Base-by-base conservation (phyloP, 371 early-diverging fungal species). In the Circinella umbellata region DNA sequence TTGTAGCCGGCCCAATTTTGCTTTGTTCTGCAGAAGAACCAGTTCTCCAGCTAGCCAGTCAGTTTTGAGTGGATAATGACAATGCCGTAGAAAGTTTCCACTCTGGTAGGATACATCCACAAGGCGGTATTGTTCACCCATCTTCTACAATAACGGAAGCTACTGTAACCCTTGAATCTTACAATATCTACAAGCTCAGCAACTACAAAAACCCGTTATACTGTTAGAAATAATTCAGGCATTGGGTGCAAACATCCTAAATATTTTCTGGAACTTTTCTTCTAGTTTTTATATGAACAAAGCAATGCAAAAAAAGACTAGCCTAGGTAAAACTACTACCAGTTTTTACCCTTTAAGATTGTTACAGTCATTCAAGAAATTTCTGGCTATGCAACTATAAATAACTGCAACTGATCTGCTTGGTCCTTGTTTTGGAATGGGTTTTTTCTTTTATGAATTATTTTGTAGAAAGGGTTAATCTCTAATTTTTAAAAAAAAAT, bases 381-480 rank as follows among this genome's bases (percentile, higher is more conserved):
- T 49, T n/a, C 49, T 49, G 49, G 49, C 49, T 49, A 49, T 5
- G 49, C 49, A 49, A 49, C 49, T 49, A 49, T 49, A 49, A n/a
- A 49, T 49, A 49, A 49, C 49, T 49, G 49, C 49, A 49, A 49
- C n/a, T n/a, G 49, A 49, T 49, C 49, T n/a, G 49, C 49, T 49
- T 49, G 49, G 17, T 14, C 49, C n/a, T 49, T n/a, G n/a, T n/a
- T n/a, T 49, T 49, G 13, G 10, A n/a, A 49, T 49, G 39, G 39
- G n/a, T n/a, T n/a, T 39, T 39, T 39, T 39, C 39, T 39, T 39
- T 39, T 39, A 39, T 39, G 39, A 39, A 39, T 39, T 39, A 39
- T 39, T 39, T 39, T 39, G 39, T 39, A 39, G 39, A 39, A 39
- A 39, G 39, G 10, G 10, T 39, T 39, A 39, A 39, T 39, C 39